Evolutionary conservation across 2,329 filamentous ascomycete genomes (phyloP), one percentile per base, ranked within the genome.

Genomic region (Aspergillus udagawae): DNA sequence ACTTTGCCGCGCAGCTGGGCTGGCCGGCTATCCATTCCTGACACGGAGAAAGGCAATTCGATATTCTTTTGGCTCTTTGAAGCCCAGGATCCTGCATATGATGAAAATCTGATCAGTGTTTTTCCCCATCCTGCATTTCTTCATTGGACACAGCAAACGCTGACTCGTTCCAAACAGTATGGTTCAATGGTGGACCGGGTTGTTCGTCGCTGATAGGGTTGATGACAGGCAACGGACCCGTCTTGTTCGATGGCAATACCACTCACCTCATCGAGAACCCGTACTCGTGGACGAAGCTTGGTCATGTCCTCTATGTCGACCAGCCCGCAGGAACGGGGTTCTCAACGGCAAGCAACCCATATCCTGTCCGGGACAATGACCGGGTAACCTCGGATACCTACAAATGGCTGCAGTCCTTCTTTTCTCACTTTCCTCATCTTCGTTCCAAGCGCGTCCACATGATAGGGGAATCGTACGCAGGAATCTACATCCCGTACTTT

Each of bases 51-150:
- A 10, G 71, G 68, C 17, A 73, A 73, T 49, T 57, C 66, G 10
- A 58, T 74, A 17, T 75, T 75, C 54, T 75, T 75, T 50, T 75
- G 72, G 72, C 59, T 75, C 3, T 71, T 74, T 53, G 58, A 72
- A 52, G 53, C 70, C 20, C 70, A 75, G 55, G 58, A 70, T 23
- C 25, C 50, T 7, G 49, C 49, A 8, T 68, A 73, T 17, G 64
- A 72, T 57, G 67, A 73, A 21, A 67, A 73, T 23, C 52, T 74
- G 4, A 73, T 74, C 53, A 67, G 72, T 74, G 29, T 56, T 71
- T 61, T 10, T 50, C 9, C 10, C 12, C 9, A 8, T 1, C 25
- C 17, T 32, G 50, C 12, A 45, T 49, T 52, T 28, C 8, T 1
- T 27, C 14, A 38, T 3, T 1, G 45, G 14, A 17, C 21, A 12